These are phyloP conservation scores for Lasiodiplodia hormozganensis DNA, from an alignment of 2,329 filamentous ascomycete species.

Conservation along the genomic window DNA sequence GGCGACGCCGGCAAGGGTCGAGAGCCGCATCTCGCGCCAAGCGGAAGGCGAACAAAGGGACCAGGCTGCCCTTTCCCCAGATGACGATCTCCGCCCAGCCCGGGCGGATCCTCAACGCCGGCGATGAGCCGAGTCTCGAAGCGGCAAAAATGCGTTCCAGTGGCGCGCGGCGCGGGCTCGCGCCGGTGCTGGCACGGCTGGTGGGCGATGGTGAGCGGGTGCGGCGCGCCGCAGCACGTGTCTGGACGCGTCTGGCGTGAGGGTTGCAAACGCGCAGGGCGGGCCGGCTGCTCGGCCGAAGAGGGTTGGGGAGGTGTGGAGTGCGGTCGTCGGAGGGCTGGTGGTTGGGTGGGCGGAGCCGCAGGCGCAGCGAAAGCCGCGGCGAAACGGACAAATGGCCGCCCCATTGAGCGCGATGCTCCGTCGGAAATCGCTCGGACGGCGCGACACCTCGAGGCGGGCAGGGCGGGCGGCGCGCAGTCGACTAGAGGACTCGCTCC, in stretches of 20 bases:
- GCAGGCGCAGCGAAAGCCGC: conserved; percentile 27
- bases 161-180: conserved; percentile 9
- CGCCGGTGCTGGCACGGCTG: not conserved
- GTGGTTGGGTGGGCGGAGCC: conserved; percentile 8
- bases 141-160: conserved; percentile 11
- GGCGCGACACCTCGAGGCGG: not conserved
- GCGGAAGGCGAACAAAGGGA: conserved; percentile 24
- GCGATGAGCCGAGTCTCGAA: conserved; percentile 18
- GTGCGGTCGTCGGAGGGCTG: conserved; percentile 1
- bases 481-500: conserved; percentile 25
- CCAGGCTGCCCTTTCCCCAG: conserved; percentile 22
- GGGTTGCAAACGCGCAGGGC: conserved; percentile 1
- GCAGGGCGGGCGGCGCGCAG: not conserved
- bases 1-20: conserved; percentile 17
- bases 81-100: conserved; percentile 17
- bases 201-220: not conserved
- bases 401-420: conserved; percentile 1
- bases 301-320: conserved; percentile 17
- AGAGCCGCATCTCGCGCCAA: conserved; percentile 26
- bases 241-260: conserved; percentile 19
- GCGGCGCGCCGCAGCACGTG: conserved; percentile 14
- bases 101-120: conserved; percentile 20
- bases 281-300: conserved; percentile 1
- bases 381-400: conserved; percentile 27
- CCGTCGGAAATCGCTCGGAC: conserved; percentile 24